phyloP scores from a whole-genome alignment of 768 basidiomycete species.

The Termitomyces eurrhizus region DNA sequence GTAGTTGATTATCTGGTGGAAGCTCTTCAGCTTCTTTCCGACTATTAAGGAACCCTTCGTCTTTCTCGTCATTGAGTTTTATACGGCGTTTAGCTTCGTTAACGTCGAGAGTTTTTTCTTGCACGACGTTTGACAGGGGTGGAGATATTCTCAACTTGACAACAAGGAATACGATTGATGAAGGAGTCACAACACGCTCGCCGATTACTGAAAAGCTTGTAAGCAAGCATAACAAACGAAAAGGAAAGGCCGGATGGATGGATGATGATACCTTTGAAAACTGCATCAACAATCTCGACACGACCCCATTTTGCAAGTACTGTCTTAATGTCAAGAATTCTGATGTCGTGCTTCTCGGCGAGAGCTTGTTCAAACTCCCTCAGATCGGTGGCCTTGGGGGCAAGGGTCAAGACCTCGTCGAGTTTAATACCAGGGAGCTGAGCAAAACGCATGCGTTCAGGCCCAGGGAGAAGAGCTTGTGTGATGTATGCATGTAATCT shows the following conservation, averaged over 20 bases:
- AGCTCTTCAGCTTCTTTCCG: conserved; percentile 63
- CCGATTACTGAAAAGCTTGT: conserved; percentile 63
- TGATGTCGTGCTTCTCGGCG: conserved; percentile 47
- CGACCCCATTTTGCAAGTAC: conserved; percentile 68
- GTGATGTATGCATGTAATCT: conserved; percentile 78
- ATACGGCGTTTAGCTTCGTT: conserved; percentile 46
- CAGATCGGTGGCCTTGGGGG: conserved; percentile 35
- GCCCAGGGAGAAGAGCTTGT: conserved; percentile 74
- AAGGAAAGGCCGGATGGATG: background rate
- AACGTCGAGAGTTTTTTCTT: conserved; percentile 37
- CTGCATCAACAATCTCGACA: conserved; percentile 74
- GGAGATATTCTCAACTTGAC: conserved; percentile 77
- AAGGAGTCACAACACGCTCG: conserved; percentile 83
- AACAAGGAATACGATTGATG: conserved; percentile 81
- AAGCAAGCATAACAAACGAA: background rate
- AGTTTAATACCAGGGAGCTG: conserved; percentile 76
- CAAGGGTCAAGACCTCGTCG: conserved; percentile 39
- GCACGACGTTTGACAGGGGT: conserved; percentile 33
- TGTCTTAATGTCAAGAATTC: conserved; percentile 53
- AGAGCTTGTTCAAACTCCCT: conserved; percentile 44
- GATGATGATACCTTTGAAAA: conserved; percentile 72
- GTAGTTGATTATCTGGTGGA: conserved; percentile 31
- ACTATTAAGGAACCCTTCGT: conserved; percentile 65
- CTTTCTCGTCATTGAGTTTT: conserved; percentile 53
- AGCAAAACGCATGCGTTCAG: conserved; percentile 46